Evolutionary conservation across 371 early-diverging fungal genomes (phyloP).

Genomic region (Coemansia sp.): DNA sequence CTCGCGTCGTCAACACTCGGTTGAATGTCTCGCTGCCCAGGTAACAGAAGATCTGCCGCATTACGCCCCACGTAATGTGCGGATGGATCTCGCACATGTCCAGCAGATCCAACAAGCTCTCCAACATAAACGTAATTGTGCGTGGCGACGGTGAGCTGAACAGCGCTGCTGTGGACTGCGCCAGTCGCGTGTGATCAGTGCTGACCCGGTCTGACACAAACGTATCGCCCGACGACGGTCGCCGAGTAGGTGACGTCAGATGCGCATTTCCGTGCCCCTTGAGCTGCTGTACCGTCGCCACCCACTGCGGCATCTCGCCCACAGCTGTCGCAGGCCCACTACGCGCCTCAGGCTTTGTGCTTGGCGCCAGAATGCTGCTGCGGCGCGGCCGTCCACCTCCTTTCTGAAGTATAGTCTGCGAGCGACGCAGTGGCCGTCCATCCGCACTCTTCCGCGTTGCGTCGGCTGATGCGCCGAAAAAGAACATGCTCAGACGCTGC

Average conservation of each 20-base stretch:
- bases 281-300: constrained; percentile 13
- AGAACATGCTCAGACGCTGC: constrained; percentile 45
- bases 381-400: constrained; percentile 34
- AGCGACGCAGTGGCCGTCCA: constrained; percentile 46
- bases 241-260: constrained; percentile 3
- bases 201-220: constrained; percentile 39
- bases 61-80: constrained; percentile 66
- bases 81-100: constrained; percentile 50
- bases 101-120: constrained; percentile 36
- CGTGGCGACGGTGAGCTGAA: constrained; percentile 40
- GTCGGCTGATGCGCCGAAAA: constrained; percentile 36
- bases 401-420: constrained; percentile 27
- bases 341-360: background rate
- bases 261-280: background rate
- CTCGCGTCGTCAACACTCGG: constrained; percentile 70
- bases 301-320: constrained; percentile 37
- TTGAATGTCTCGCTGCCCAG: constrained; percentile 80
- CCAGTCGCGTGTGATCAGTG: constrained; percentile 19
- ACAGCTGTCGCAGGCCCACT: constrained; percentile 26
- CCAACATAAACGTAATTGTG: constrained; percentile 36
- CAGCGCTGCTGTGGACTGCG: constrained; percentile 13
- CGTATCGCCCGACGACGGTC: constrained; percentile 45
- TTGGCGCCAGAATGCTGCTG: constrained; percentile 25
- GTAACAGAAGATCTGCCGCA: constrained; percentile 74
- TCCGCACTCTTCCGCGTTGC: constrained; percentile 33